Conservation (phyloP, 768 basidiomycete species). For the Russula brevipes region DNA sequence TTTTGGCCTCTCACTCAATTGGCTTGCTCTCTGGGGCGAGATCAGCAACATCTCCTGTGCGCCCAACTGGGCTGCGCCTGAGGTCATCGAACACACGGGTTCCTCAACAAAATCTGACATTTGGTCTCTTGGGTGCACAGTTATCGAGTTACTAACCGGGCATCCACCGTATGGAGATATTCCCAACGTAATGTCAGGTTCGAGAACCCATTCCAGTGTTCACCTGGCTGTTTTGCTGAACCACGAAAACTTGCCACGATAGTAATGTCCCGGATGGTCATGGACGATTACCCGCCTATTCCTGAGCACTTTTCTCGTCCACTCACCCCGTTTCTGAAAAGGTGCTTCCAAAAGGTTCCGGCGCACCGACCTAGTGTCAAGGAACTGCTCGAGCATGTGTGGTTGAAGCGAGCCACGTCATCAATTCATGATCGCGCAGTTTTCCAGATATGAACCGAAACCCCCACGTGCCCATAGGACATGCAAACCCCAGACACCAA, state of each 20-base stretch:
- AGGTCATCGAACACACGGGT: neutral
- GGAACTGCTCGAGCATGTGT: constrained; percentile 80
- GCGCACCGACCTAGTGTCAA: constrained; percentile 73
- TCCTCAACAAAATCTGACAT: neutral
- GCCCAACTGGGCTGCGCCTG: neutral
- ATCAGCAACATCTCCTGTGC: neutral
- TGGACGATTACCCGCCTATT: constrained; percentile 82
- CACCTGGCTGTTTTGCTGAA: too few species aligned
- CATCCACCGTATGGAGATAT: neutral
- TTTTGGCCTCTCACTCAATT: neutral
- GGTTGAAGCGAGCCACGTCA: constrained; percentile 54
- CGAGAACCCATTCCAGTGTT: neutral
- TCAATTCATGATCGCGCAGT: neutral
- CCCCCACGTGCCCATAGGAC: neutral
- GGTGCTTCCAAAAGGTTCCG: constrained; percentile 90
- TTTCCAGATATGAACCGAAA: neutral
- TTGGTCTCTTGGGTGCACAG: neutral
- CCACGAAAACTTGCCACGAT: too few species aligned
- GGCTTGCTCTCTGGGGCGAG: neutral
- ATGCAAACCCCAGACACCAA: neutral
- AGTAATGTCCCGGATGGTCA: constrained; percentile 98
- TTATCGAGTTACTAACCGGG: too few species aligned
- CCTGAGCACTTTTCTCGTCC: constrained; percentile 74
- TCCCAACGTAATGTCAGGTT: neutral
- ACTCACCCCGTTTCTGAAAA: constrained; percentile 68